Evolutionary conservation across 345 rosid species (phyloP).

Genomic region (Pseudoturritis turrita): DNA sequence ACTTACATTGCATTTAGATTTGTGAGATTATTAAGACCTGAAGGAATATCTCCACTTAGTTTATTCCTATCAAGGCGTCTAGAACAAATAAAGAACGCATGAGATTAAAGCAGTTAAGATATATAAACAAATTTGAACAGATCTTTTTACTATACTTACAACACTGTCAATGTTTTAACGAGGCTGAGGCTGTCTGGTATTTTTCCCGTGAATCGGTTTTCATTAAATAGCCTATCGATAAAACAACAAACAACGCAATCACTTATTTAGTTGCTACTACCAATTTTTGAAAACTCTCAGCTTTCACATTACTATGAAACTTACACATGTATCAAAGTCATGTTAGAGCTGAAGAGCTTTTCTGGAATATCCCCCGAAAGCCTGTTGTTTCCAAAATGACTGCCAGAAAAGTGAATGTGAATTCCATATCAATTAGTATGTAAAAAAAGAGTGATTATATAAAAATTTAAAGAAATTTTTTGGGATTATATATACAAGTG

Average conservation of each 20-base stretch:
- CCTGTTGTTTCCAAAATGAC: constrained; percentile 60
- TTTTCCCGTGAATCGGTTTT: constrained; percentile 51
- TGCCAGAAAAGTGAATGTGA: constrained; percentile 3
- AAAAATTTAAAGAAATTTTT: not conserved
- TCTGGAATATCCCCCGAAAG: constrained; percentile 55
- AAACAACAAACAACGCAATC: too few relatives aligned
- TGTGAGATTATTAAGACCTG: constrained; percentile 53
- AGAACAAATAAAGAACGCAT: constrained; percentile 11
- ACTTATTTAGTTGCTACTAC: too few relatives aligned
- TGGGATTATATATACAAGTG: constrained; percentile 61
- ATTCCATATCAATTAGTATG: not conserved
- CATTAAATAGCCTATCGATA: constrained; percentile 59
- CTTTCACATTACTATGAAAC: not conserved
- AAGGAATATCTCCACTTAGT: constrained; percentile 51
- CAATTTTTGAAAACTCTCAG: too few relatives aligned
- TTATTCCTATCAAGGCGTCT: constrained; percentile 77
- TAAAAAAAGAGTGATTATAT: not conserved
- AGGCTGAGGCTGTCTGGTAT: constrained; percentile 64
- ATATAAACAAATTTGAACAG: not conserved
- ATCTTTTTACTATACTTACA: constrained; percentile 59
- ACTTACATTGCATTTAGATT: constrained; percentile 59
- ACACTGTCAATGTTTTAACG: constrained; percentile 47
- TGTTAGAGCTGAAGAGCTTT: constrained; percentile 49
- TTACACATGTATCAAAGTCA: constrained; percentile 63
- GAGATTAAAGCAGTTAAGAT: not conserved